Evolutionary conservation across 2,329 filamentous ascomycete genomes (phyloP), one percentile per base, ranked within the genome.

Genomic region (Trichoderma pleuroti): DNA sequence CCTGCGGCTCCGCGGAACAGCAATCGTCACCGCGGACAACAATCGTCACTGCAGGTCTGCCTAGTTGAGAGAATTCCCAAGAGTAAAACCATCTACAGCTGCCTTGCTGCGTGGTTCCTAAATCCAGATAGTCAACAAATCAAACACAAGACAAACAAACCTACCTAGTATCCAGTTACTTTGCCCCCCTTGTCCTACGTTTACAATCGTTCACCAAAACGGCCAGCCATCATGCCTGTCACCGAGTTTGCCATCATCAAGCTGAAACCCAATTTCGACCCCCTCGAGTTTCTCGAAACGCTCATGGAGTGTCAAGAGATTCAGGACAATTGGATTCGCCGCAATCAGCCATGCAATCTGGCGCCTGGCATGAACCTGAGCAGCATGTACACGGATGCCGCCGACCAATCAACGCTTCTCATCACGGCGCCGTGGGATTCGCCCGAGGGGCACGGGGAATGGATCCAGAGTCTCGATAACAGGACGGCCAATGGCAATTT

Each of bases 341-440:
- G 77, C 4, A 76, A 83, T 71, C 78, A 82, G 61, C 81, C 82
- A 2, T 72, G 77, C 34, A 75, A 80, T 12, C 77, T 81, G 14
- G 54, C 76, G 21, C 75, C 80, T 68, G 77, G 78, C 57, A 75
- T 77, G 2, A 75, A 77, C 59, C 76, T 82, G 21, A 82, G 81
- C 56, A 77, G 77, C 52, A 77, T 79, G 71, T 81, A 78, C 71
- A 74, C 80, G 34, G 78, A 76, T 52, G 79, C 80, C 24, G 77
- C 79, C 28, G 77, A 83, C 68, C 78, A 80, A 12, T 75, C 79
- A 3, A 74, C 76, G 32, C 71, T 83, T n/a, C 76, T 86, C 73
- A 78, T 86, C 72, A 82, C 81, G 5, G 82, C 84, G 21, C 79
- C 81, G 12, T 86, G 84, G 85, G 78, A 81, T 68, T 83, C 81